Evolutionary conservation across 495 filamentous ascomycete genomes (phyloP), one percentile per base, ranked within the genome.

Genomic region (Xylaria venustula): DNA sequence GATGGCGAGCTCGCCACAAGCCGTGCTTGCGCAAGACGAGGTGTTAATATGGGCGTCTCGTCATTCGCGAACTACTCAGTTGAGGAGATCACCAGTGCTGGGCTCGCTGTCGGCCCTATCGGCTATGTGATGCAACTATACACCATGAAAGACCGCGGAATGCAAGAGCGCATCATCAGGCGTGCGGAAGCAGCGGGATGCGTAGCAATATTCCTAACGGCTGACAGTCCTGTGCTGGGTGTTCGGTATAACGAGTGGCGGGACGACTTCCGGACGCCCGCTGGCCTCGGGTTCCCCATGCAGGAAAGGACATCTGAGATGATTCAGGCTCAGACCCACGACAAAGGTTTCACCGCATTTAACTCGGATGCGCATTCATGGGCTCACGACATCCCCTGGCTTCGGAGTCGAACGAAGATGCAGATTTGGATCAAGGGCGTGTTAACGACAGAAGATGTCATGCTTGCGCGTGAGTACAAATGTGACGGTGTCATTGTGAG

Each of bases 1-100:
- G 79, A 81, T 26, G 81, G 81, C 23, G 81, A 84, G 55, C 34
- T 78, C 7, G 81, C 77, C 9, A 79, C 81, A 20, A 68, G 75
- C 11, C 68, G 74, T 9, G 80, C 79, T 9, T 75, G 73, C 23
- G 73, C 71, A 7, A 71, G 75, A 19, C 66, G 55, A 1, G 73
- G 75, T 4, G 70, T 87, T 36, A 64, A 67, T 25, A 87, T 87
- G 83, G 47, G 47, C n/a, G 26, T 50, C 7, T 50, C 47, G 8
- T 50, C 47, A 32, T 50, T 50, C 26, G 47, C 47, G 19, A 50
- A 50, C n/a, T 50, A 20, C 47, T 50, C 47, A 20, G 26, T 50
- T 9, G 47, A 50, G 47, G 47, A 50, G 26, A 50, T 50, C 47
- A 32, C n/a, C 2, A 50, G 26, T n/a, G 47, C 47, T 15, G 47